phyloP scores from a whole-genome alignment of 306 rosid species.

The Prunus fruticosa region DNA sequence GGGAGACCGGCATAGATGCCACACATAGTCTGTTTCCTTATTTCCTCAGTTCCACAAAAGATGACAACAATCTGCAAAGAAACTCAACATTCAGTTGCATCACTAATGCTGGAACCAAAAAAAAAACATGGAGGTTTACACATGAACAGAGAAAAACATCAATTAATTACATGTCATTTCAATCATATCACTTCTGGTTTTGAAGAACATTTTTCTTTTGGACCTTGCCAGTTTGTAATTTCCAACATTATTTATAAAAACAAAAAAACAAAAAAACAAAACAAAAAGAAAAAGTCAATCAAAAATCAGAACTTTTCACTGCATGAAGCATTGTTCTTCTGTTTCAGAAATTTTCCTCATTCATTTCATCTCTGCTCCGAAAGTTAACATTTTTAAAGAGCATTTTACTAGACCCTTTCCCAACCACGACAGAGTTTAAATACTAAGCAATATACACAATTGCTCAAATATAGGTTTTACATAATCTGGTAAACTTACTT shows the following conservation, averaged over 20 bases:
- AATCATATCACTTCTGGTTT: neutral
- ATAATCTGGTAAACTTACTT: neutral
- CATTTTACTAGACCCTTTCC: neutral
- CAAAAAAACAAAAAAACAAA: too few relatives aligned
- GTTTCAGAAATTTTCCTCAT: neutral
- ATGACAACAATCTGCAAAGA: constrained; percentile 38
- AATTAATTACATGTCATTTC: neutral
- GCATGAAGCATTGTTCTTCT: neutral
- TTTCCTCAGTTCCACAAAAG: constrained; percentile 36
- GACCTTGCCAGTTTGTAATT: neutral
- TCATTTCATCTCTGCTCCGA: neutral
- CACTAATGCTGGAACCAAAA: neutral
- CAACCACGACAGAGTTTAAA: neutral
- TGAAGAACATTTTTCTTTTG: neutral
- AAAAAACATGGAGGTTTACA: neutral
- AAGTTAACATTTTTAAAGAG: neutral
- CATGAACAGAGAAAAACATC: neutral
- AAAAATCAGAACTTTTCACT: neutral
- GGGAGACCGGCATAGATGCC: constrained; percentile 17
- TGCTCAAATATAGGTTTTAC: neutral
- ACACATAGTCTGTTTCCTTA: constrained; percentile 11
- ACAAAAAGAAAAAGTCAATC: neutral
- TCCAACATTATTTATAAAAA: neutral
- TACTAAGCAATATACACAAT: neutral
- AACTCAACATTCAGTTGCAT: neutral